These are phyloP conservation scores for Boeremia exigua DNA, from an alignment of 2,329 filamentous ascomycete species.

Conservation along the genomic window DNA sequence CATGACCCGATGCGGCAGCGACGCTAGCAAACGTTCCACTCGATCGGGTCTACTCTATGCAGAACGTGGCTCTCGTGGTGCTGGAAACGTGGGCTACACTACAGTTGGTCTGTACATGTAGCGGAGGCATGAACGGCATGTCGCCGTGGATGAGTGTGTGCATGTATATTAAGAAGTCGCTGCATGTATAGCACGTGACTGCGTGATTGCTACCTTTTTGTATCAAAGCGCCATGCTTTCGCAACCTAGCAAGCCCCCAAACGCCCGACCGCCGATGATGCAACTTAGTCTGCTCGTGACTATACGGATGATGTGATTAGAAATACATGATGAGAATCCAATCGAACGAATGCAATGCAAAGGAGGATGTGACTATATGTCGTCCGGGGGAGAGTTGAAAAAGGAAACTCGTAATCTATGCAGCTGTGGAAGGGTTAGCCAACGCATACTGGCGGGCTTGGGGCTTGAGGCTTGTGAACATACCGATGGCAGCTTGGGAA, in stretches of 20 bases:
- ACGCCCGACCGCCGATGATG: conserved; percentile 38
- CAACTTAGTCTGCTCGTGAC: conserved; percentile 35
- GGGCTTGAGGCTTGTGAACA: conserved; percentile 50
- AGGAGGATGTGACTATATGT: conserved; percentile 30
- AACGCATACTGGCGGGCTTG: too few species aligned
- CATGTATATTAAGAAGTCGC: conserved; percentile 13
- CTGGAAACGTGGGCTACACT: too few species aligned
- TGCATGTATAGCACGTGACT: conserved; percentile 19
- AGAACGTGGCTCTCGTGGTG: too few species aligned
- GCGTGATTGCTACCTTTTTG: conserved; percentile 23
- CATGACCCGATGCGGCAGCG: conserved; percentile 10
- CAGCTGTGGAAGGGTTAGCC: conserved; percentile 32
- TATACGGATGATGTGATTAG: conserved; percentile 34
- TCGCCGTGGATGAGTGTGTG: background rate
- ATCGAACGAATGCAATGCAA: conserved; percentile 28
- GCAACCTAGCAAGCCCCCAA: conserved; percentile 17
- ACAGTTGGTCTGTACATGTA: too few species aligned
- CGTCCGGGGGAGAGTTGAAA: conserved; percentile 48
- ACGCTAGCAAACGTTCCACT: conserved; percentile 10
- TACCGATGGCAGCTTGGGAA: conserved; percentile 95
- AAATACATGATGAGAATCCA: conserved; percentile 46
- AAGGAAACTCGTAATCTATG: conserved; percentile 49
- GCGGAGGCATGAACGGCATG: too few species aligned
- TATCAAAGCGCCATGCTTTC: conserved; percentile 21
- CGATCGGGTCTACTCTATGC: background rate